Conservation (phyloP, 495 filamentous ascomycete species). For the Talaromyces adpressus region DNA sequence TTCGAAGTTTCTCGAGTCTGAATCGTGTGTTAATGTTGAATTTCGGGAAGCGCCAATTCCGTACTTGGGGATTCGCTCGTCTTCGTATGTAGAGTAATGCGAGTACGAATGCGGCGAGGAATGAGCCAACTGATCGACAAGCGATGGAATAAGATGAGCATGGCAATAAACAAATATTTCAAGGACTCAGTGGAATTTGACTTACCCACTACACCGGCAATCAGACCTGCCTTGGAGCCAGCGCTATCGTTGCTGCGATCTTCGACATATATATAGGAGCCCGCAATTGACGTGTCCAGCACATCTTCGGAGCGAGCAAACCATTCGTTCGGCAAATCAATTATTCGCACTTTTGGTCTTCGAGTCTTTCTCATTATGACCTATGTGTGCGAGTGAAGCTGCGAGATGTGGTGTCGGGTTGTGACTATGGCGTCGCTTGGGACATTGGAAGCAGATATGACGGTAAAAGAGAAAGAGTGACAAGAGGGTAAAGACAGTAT, state of each 20-base stretch:
- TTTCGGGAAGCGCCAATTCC: neutral
- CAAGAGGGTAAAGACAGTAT: neutral
- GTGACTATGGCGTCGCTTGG: neutral
- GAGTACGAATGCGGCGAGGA: neutral
- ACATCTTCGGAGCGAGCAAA: neutral
- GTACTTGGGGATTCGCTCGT: neutral
- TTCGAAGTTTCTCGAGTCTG: neutral
- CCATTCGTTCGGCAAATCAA: neutral
- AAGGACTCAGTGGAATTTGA: no score
- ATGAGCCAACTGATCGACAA: neutral
- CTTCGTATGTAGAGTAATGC: neutral
- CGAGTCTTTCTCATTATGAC: neutral
- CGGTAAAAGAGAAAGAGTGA: neutral
- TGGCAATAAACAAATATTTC: no score
- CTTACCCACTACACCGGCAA: neutral
- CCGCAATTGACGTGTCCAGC: neutral
- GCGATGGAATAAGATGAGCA: neutral
- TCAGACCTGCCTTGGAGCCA: neutral
- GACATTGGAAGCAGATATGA: neutral
- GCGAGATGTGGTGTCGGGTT: neutral
- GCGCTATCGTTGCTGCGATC: neutral
- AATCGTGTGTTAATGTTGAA: neutral
- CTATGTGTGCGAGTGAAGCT: neutral
- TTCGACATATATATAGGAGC: neutral
- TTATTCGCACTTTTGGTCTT: neutral